Base-by-base conservation (phyloP, 2,329 filamentous ascomycete genomes). In the Aspergillus puulaauensis region DNA sequence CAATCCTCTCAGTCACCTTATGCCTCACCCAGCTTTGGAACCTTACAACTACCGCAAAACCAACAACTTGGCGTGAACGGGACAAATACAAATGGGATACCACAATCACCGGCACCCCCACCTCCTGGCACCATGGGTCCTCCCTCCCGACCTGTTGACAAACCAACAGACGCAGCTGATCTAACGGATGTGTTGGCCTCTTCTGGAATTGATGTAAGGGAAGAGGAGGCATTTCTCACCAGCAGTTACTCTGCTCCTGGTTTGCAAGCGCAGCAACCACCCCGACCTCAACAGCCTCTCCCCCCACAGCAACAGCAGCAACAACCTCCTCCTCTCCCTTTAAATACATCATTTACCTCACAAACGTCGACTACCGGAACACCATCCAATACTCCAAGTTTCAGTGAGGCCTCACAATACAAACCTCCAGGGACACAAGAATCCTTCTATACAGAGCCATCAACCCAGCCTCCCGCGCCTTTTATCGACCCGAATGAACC, bases 121-220 rank as follows among this genome's bases (percentile, higher is more conserved):
- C 57, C 77, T 48, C 70, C 74, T 17, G 80, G 80, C 41, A 77
- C 79, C 6, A 88, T 88, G 85, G 84, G 84, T 4, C 86, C 85
- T 45, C 85, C 85, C n/a, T 84, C 83, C 58, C 77, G 83, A 41
- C 85, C 85, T 12, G 76, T 72, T 12, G 79, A 81, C 8, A 80
- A 80, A 61, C 79, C 80, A 43, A 82, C 81, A 55, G 75, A 84
- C 74, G 73, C 75, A 50, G 73, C 93, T 66, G 91, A 96, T 67
- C 83, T 93, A 46, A 90, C 89, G 63, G 93, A 97, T 76, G 90
- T 92, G 51, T 76, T 96, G 54, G 88, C 88, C 17, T 90, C 90
- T 17, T 93, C 91, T 15, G 92, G 91, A 50, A 91, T 97, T 62
- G 90, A 96, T 77, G 76, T 96, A 47, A 87, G 89, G 58, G 91